phyloP scores from a whole-genome alignment of 169 alveolate genomes.

The Plasmodium inui region DNA sequence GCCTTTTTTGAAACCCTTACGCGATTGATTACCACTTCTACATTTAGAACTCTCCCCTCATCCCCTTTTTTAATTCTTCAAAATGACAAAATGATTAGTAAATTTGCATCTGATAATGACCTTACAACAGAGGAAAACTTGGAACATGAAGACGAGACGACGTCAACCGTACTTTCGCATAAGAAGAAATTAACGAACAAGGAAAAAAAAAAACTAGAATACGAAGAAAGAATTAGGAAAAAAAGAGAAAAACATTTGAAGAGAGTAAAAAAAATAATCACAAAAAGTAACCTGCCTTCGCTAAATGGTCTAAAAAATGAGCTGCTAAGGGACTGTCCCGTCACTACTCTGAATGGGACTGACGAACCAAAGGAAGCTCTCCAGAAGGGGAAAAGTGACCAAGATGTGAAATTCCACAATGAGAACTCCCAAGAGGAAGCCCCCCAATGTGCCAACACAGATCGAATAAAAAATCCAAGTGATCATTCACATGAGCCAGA shows the following conservation, averaged over 20 bases:
- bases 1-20: not conserved
- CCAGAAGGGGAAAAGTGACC: not conserved
- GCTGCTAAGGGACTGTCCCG: not conserved
- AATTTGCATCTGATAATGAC: not conserved
- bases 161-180: not conserved
- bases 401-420: not conserved
- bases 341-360: not conserved
- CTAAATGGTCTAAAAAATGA: conserved; percentile 30
- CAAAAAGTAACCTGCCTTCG: conserved; percentile 32
- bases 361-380: not conserved
- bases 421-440: not conserved
- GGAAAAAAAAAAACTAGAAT: conserved; percentile 47
- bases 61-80: not conserved
- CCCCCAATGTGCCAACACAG: not conserved
- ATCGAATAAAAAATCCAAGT: not conserved
- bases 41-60: not conserved
- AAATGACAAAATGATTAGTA: not conserved
- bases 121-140: conserved; percentile 1
- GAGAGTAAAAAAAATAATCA: conserved; percentile 55
- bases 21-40: not conserved
- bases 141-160: not conserved
- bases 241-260: conserved; percentile 67
- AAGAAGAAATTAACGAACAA: conserved; percentile 30
- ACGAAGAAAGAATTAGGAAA: conserved; percentile 53
- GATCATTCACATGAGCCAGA: not conserved